These are phyloP conservation scores for Kingdonia uniflora DNA, from an alignment of 164 flowering plant genomes.

Conservation along the genomic window DNA sequence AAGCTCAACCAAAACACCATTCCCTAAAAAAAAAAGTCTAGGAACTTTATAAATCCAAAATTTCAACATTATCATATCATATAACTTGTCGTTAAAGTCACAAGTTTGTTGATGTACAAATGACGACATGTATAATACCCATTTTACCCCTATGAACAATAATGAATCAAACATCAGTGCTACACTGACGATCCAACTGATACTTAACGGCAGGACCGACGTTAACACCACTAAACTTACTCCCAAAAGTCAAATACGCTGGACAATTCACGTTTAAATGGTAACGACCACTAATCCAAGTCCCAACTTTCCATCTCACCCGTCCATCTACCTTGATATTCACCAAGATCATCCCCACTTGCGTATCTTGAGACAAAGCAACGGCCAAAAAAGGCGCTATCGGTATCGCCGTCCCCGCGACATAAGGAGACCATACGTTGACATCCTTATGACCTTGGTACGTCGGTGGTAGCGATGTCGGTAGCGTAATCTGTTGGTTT, in stretches of 20 bases:
- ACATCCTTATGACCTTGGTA: conserved; percentile 68
- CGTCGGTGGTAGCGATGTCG: conserved; percentile 29
- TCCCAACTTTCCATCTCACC: conserved; percentile 58
- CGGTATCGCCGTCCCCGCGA: conserved; percentile 49
- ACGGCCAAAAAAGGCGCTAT: conserved; percentile 56
- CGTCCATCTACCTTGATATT: conserved; percentile 49
- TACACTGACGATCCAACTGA: not conserved
- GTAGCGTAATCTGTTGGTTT: conserved; percentile 60
- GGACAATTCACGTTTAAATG: conserved; percentile 52
- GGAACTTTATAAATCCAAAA: too few species aligned
- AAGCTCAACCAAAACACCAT: too few species aligned
- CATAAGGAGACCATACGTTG: conserved; percentile 60
- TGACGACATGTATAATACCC: too few species aligned
- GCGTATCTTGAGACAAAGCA: conserved; percentile 30
- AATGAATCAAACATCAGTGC: not conserved
- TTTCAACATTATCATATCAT: too few species aligned
- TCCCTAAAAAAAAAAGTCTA: too few species aligned
- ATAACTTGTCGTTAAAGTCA: too few species aligned
- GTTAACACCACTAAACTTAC: not conserved
- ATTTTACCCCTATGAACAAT: too few species aligned
- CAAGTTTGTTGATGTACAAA: too few species aligned
- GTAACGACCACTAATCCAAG: conserved; percentile 42
- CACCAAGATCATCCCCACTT: conserved; percentile 26
- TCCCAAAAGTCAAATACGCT: conserved; percentile 6
- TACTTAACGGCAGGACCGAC: not conserved